Conservation (phyloP, 768 basidiomycete genomes). For the Pisolithus marmoratus region DNA sequence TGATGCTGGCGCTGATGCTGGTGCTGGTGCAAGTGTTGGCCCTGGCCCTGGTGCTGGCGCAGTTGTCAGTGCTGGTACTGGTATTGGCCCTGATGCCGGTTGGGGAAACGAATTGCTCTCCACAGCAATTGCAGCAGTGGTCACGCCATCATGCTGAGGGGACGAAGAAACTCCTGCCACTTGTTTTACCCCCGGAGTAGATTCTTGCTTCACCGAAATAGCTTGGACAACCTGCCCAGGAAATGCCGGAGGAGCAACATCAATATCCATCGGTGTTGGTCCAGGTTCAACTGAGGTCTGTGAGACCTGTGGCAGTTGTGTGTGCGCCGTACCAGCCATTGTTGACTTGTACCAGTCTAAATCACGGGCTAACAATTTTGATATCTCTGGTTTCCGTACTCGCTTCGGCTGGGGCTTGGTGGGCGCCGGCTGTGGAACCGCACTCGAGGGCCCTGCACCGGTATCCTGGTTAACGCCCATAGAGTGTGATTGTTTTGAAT, state of each 20-base stretch:
- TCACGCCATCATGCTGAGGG: too few relatives aligned
- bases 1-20: neutral
- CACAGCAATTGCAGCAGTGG: too few relatives aligned
- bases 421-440: neutral
- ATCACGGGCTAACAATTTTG: conserved; percentile 23
- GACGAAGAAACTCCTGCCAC: neutral
- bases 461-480: neutral
- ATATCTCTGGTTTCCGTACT: conserved; percentile 13
- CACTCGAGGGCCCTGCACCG: neutral
- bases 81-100: too few relatives aligned
- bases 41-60: neutral
- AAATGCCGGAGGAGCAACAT: neutral
- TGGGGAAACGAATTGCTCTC: too few relatives aligned
- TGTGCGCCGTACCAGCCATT: conserved; percentile 2
- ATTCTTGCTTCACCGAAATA: neutral
- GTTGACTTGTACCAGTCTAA: conserved; percentile 24
- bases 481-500: neutral
- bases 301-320: neutral
- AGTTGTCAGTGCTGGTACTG: neutral
- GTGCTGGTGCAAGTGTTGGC: neutral
- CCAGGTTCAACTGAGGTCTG: neutral
- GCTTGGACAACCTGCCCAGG: neutral
- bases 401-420: conserved; percentile 26
- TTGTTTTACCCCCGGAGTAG: neutral
- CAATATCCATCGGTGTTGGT: conserved; percentile 2